A percentile compares a stretch with the other conserved stretches of the same genome.
phyloP scores from a whole-genome alignment of 805 yeast genomes.

The Saccharomyces mikatae region DNA sequence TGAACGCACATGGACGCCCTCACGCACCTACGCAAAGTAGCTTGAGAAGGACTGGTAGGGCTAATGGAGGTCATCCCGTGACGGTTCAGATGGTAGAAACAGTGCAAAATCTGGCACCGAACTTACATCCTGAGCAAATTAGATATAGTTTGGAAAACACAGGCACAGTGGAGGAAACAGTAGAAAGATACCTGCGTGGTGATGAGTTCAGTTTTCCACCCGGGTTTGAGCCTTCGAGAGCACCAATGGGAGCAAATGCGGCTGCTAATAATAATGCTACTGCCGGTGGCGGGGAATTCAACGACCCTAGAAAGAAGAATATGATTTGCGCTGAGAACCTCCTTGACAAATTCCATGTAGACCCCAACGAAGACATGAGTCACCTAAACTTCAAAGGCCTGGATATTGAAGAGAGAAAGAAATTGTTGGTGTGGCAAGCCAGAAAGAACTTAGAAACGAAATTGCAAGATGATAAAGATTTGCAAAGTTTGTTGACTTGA shows the following conservation, averaged over 20 bases:
- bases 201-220: conserved; percentile 58
- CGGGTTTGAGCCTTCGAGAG: conserved; percentile 15
- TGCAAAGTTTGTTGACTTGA: conserved; percentile 3
- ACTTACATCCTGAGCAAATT: conserved; percentile 60
- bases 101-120: conserved; percentile 77
- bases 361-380: conserved; percentile 16
- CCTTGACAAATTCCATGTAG: conserved; percentile 21
- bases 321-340: conserved; percentile 28
- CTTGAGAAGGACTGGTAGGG: conserved; percentile 3
- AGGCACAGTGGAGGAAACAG: conserved; percentile 72
- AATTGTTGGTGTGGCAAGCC: conserved; percentile 49
- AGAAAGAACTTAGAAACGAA: conserved; percentile 44
- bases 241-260: neutral
- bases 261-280: neutral
- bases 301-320: conserved; percentile 26
- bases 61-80: conserved; percentile 28
- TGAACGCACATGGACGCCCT: neutral
- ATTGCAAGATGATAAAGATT: conserved; percentile 10
- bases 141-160: conserved; percentile 63
- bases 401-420: conserved; percentile 25
- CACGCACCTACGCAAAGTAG: conserved; percentile 2
- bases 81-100: conserved; percentile 70
- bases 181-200: conserved; percentile 57
- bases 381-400: conserved; percentile 9
- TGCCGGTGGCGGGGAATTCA: neutral